A percentile compares a stretch with the other conserved stretches of the same genome.
Conservation (phyloP, 139 green algal genomes). For the Chlamydomonas sp. region DNA sequence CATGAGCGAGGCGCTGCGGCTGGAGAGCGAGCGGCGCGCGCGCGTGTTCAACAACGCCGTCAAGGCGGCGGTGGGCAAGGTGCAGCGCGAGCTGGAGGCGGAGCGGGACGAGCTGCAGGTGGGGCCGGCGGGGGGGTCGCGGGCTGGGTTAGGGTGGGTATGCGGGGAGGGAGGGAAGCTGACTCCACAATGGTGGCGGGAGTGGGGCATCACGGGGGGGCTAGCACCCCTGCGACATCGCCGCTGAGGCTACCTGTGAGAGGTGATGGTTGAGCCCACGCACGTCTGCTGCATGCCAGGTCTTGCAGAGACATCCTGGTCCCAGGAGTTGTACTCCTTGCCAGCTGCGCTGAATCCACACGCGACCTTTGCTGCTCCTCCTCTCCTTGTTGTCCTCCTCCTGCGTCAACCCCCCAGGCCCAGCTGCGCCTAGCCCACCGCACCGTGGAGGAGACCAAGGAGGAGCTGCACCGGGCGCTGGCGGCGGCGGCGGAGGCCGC, state of each 20-base stretch:
- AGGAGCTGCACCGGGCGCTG: slow-evolving; percentile 38
- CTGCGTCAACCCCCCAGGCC: neutral
- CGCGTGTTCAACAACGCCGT: slow-evolving; percentile 71
- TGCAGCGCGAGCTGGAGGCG: slow-evolving; percentile 60
- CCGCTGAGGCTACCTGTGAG: too few relatives aligned
- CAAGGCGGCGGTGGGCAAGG: slow-evolving; percentile 50
- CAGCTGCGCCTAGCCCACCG: slow-evolving; percentile 44
- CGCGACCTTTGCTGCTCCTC: too few relatives aligned
- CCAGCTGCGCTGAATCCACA: too few relatives aligned
- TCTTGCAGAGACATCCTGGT: too few relatives aligned
- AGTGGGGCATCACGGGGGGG: too few relatives aligned
- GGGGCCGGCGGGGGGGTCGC: neutral
- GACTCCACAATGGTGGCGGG: too few relatives aligned
- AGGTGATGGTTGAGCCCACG: too few relatives aligned
- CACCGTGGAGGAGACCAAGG: slow-evolving; percentile 5
- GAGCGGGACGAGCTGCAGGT: slow-evolving; percentile 62
- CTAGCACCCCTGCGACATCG: too few relatives aligned
- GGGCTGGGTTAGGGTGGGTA: too few relatives aligned
- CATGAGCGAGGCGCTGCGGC: slow-evolving; percentile 46
- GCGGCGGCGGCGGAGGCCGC: slow-evolving; percentile 36
- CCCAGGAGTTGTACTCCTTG: too few relatives aligned
- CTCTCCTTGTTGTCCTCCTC: too few relatives aligned
- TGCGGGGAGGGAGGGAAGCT: neutral
- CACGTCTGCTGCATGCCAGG: too few relatives aligned
- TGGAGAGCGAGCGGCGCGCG: slow-evolving; percentile 57